Evolutionary conservation across 2,329 filamentous ascomycete species (phyloP).

Genomic region (Leptosphaerulina australis): DNA sequence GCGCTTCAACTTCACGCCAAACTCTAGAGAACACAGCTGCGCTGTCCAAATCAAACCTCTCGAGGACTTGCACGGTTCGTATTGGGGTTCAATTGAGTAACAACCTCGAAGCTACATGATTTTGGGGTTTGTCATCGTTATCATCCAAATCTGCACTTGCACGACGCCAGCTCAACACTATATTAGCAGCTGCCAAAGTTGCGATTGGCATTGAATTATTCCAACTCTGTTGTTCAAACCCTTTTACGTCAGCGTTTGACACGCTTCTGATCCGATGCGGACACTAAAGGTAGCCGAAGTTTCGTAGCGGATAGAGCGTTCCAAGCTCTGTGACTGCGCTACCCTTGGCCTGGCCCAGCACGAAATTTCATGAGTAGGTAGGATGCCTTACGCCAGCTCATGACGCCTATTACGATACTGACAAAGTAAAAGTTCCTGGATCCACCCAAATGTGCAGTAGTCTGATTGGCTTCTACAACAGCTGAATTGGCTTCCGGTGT

Average conservation of each 20-base stretch:
- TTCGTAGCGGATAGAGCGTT: background rate
- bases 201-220: conserved; percentile 1
- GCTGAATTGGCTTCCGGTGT: conserved; percentile 4
- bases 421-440: background rate
- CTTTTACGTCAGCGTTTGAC: conserved; percentile 3
- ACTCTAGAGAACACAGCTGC: background rate
- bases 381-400: conserved; percentile 4
- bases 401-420: conserved; percentile 5
- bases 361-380: conserved; percentile 1
- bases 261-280: background rate
- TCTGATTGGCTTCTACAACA: background rate
- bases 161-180: background rate
- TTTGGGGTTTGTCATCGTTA: background rate
- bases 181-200: conserved; percentile 5
- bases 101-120: background rate
- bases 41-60: background rate
- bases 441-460: conserved; percentile 8
- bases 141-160: background rate
- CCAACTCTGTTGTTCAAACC: background rate
- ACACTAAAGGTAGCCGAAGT: conserved; percentile 12
- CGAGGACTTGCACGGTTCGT: background rate
- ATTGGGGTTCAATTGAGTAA: background rate
- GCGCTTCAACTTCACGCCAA: background rate
- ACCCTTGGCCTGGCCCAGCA: background rate
- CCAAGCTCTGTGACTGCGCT: conserved; percentile 5